Base-by-base conservation (phyloP, 768 basidiomycete species). In the Boletus insuetus region DNA sequence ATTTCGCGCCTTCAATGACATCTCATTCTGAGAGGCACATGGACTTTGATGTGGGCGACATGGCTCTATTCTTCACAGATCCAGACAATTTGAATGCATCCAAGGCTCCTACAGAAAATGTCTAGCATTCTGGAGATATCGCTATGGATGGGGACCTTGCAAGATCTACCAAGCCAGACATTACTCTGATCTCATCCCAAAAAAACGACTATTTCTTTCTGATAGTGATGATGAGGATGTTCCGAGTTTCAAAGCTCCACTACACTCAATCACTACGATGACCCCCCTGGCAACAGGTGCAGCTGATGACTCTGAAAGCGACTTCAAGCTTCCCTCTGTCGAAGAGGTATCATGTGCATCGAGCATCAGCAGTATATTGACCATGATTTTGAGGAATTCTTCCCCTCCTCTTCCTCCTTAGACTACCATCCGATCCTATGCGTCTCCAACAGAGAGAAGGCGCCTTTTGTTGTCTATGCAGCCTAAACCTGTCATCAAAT, bases 21-120 rank as follows among this genome's bases (percentile, higher is more conserved):
- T 31, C 50, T 10, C 26, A 32, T 11, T 38, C 32, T 6, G 13
- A n/a, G 42, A 37, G 34, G 19, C 17, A 49, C 20, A 26, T 31
- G 32, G 6, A 44, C 40, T 24, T 29, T 17, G 7, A 43, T 19
- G 70, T 70, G 66, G 52, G 40, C 37, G 35, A 44, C 44, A 39
- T 10, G 11, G 69, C 67, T 9, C 69, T 80, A 11, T 88, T 89
- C 65, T 87, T 89, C 67, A 80, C 82, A 38, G 78, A 77, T 35
- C 82, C 85, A 16, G 75, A 75, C 34, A 83, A 81, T 52, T 77
- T 83, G 45, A 75, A 74, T 9, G 74, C 74, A 19, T 46, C 54
- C 37, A 26, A 24, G 31, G 46, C 34, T 26, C 26, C 4, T 17
- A 22, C 44, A 22, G 50, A 46, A 45, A 38, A 39, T 5, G 17